Evolutionary conservation across 2,329 filamentous ascomycete genomes (phyloP), one percentile per base, ranked within the genome.

Genomic region (Neurospora sp.): DNA sequence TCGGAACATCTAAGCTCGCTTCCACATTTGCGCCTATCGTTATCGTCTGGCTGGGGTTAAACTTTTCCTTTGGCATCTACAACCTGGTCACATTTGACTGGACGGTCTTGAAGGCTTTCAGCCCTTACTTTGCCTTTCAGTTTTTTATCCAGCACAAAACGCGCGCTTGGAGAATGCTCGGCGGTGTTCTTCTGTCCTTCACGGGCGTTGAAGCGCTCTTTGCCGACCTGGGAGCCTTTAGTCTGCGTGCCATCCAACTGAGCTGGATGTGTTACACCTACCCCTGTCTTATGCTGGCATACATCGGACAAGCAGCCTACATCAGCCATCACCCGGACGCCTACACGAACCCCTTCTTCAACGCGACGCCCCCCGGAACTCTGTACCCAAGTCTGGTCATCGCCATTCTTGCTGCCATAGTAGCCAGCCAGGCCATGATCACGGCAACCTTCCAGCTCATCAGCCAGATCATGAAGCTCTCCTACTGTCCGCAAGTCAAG

Each of bases 191-290:
- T 2, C 84, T 94, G 10, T 86, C 89, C 2, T 93, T 94, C 75
- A 93, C 91, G 1, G 91, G 89, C 19, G 89, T 92, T n/a, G 91
- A 93, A 77, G 90, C 91, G 1, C 82, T 94, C 0, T 94, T 93
- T 76, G 91, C 91, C 3, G 91, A 94, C 74, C 82, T 94, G 6
- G 91, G 91, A 40, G 91, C 91, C 28, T 94, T 94, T 78, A 87
- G 86, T 77, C 84, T 86, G 74, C 82, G 85, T 57, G 90, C 91
- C 0, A 88, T 94, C 68, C 91, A 92, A 76, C 82, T 93, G 17
- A 90, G 86, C 62, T 94, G 91, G 91, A 81, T 93, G 4, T 82
- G 83, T 68, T 88, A 88, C 73, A 85, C 86, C 2, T 91, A 88
- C 72, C 92, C 92, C 0, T 92, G 90, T 75, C 82, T 85, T 67